These are phyloP conservation scores for Lentinus tigrinus DNA, from an alignment of 768 basidiomycete genomes.

Conservation along the genomic window DNA sequence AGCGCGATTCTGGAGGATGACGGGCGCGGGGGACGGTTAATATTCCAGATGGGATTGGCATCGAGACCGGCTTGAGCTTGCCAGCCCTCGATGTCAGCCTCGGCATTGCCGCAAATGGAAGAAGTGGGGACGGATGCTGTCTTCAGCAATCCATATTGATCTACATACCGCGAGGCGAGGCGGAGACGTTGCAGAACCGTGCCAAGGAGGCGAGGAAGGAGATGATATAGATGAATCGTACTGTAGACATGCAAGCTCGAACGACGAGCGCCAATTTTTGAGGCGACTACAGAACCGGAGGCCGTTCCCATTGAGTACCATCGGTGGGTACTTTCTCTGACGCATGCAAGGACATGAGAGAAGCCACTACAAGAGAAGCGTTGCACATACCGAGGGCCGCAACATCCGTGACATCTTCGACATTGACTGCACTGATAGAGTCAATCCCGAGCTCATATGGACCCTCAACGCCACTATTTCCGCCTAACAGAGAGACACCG, in stretches of 20 bases:
- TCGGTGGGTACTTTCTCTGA: constrained; percentile 24
- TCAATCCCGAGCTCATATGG: constrained; percentile 82
- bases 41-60: neutral
- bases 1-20: too few species aligned
- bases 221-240: neutral
- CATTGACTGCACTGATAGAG: constrained; percentile 77
- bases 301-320: constrained; percentile 28
- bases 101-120: too few species aligned
- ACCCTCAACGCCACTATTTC: constrained; percentile 73
- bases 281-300: constrained; percentile 15
- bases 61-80: neutral
- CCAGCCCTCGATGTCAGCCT: too few species aligned
- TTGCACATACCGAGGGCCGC: constrained; percentile 14
- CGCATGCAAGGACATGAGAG: neutral
- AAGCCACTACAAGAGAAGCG: neutral
- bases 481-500: constrained; percentile 86
- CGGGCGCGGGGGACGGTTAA: neutral
- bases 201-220: neutral
- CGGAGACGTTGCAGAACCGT: too few species aligned
- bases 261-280: neutral
- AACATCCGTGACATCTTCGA: constrained; percentile 51
- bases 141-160: neutral
- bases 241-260: neutral
- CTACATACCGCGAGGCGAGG: too few species aligned
- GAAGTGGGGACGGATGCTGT: neutral